These are phyloP conservation scores for Crotalaria pallida DNA, from an alignment of 306 rosid species.

Conservation along the genomic window DNA sequence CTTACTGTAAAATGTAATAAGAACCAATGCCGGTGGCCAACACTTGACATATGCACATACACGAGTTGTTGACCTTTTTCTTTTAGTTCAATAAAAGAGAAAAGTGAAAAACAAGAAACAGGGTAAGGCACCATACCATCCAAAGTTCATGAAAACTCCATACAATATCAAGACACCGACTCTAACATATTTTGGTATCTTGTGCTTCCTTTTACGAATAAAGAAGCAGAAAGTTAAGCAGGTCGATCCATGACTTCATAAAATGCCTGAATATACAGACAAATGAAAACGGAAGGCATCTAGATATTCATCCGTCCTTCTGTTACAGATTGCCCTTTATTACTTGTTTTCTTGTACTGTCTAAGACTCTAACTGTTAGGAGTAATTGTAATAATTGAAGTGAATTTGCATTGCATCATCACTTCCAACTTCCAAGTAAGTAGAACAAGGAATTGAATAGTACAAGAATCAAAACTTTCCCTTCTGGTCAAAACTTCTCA, in stretches of 20 bases:
- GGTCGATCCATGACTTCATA: background rate
- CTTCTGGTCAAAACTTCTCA: slow-evolving; percentile 34
- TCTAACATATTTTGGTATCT: slow-evolving; percentile 13
- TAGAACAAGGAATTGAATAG: slow-evolving; percentile 20
- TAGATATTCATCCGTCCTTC: slow-evolving; percentile 17
- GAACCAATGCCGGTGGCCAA: slow-evolving; percentile 1
- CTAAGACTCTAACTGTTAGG: background rate
- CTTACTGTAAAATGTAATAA: slow-evolving; percentile 6
- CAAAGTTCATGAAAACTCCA: background rate
- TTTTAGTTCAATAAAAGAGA: slow-evolving; percentile 17
- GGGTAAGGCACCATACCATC: slow-evolving; percentile 25
- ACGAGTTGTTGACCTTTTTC: slow-evolving; percentile 16
- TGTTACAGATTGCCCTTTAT: slow-evolving; percentile 3
- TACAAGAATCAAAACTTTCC: slow-evolving; percentile 34
- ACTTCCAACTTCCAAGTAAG: slow-evolving; percentile 15
- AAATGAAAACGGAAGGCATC: slow-evolving; percentile 9
- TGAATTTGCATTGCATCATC: slow-evolving; percentile 12
- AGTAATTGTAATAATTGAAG: slow-evolving; percentile 20
- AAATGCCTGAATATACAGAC: slow-evolving; percentile 28
- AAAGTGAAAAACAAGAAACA: slow-evolving; percentile 20
- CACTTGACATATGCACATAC: background rate
- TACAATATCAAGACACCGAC: slow-evolving; percentile 22
- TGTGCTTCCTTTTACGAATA: background rate
- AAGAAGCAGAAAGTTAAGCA: slow-evolving; percentile 23
- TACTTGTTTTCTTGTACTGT: slow-evolving; percentile 7